Percentiles rank a stretch among this genome's conserved stretches.
Evolutionary conservation across 805 yeast species (phyloP).

Genomic region (Cyberlindnera saturnus): DNA sequence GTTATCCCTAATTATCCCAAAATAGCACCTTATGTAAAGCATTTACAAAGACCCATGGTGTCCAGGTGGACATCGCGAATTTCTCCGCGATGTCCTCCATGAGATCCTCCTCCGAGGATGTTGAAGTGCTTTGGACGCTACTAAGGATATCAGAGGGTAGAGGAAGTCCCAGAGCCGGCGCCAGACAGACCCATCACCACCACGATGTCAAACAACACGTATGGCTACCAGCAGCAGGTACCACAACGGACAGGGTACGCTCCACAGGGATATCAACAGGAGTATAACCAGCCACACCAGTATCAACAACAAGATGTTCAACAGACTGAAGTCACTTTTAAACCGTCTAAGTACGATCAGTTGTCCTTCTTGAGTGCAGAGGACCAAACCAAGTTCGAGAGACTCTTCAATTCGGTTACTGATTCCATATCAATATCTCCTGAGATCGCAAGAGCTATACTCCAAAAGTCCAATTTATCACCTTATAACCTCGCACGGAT

Average conservation of each 20-base stretch:
- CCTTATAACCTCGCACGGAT: conserved; percentile 76
- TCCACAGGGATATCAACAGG: neutral
- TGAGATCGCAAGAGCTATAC: conserved; percentile 68
- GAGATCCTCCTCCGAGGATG: too few species aligned
- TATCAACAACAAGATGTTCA: conserved; percentile 10
- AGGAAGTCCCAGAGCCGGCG: neutral
- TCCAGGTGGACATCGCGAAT: too few species aligned
- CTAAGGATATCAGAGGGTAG: neutral
- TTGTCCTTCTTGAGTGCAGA: conserved; percentile 76
- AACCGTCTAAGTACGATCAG: conserved; percentile 29
- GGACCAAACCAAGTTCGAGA: conserved; percentile 82
- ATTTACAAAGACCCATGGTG: too few species aligned
- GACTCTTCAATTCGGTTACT: conserved; percentile 74
- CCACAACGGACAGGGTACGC: neutral
- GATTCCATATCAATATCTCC: conserved; percentile 53
- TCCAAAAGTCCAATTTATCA: conserved; percentile 71
- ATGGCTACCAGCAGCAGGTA: neutral
- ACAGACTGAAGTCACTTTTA: conserved; percentile 5
- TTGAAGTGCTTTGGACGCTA: too few species aligned
- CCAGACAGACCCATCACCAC: neutral
- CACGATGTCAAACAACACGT: conserved; percentile 1
- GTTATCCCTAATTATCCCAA: too few species aligned
- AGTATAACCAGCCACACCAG: neutral
- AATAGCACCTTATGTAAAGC: too few species aligned
- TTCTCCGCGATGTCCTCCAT: too few species aligned